Evolutionary conservation across 208 protist genomes (phyloP), one percentile per base, ranked within the genome.

Genomic region (Wallacemonas sp.): DNA sequence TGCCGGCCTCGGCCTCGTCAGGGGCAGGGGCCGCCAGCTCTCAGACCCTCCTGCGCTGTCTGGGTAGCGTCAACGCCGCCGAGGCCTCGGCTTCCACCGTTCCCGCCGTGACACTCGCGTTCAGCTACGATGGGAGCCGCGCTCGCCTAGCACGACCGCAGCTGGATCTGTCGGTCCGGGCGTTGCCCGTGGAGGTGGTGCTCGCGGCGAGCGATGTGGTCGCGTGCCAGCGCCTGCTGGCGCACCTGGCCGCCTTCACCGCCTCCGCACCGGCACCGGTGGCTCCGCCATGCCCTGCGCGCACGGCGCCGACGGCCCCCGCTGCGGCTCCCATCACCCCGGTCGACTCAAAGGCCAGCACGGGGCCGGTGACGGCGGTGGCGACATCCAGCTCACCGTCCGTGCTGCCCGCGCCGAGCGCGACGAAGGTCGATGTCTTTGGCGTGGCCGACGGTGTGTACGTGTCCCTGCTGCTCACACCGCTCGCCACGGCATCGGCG

Each of bases 131-230:
- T 14, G 0, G 10, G 14, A 14, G 36, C 36, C 10, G 10, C 10
- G 36, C 36, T 7, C 10, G 14, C 36, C 10, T 0, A 14, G 36
- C 7, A 1, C 7, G 36, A 0, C 36, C 36, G 1, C 12, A 55
- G 25, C 0, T 55, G 25, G 48, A 55, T 55, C 42, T 55, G 48
- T 31, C 48, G 26, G 52, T 33, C 7, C 25, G 8, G 16, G 32
- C 20, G 25, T 10, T 14, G 4, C 52, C 52, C 4, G n/a, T 59
- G 16, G 52, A 59, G 31, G 52, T 59, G 31, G 32, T 59, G 5
- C 31, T 59, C 14, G 14, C 52, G 31, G 52, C 52, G 14, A 41
- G 29, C 28, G 52, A 59, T 23, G 11, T 59, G 29, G 31, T 59
- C 31, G 29, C 29, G 2, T 29, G 36, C 4, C 26, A 33, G 11